These are phyloP conservation scores for Fusarium sp. DNA, from an alignment of 2,329 filamentous ascomycete species.

Conservation along the genomic window DNA sequence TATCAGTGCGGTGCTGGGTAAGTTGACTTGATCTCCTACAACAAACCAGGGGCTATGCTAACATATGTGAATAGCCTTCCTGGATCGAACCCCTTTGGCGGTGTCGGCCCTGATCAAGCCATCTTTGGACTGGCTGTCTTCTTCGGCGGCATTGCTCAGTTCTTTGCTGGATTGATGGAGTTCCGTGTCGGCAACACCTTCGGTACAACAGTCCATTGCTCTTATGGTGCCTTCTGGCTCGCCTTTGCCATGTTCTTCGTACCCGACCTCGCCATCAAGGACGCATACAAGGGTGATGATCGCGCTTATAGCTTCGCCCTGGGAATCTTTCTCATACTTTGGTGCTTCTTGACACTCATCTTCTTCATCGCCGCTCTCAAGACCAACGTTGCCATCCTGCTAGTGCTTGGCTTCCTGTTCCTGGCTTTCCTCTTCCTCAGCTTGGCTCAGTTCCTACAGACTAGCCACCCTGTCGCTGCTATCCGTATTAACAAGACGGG, in stretches of 20 bases:
- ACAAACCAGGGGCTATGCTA: neutral
- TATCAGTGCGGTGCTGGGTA: slow-evolving; percentile 62
- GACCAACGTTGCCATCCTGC: slow-evolving; percentile 69
- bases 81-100: slow-evolving; percentile 48
- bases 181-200: slow-evolving; percentile 70
- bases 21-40: slow-evolving; percentile 39
- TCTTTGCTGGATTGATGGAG: slow-evolving; percentile 72
- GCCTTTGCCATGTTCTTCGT: slow-evolving; percentile 69
- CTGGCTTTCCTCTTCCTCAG: slow-evolving; percentile 70
- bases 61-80: slow-evolving; percentile 45
- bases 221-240: slow-evolving; percentile 73
- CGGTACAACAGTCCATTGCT: slow-evolving; percentile 70
- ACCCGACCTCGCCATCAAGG: slow-evolving; percentile 62
- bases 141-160: slow-evolving; percentile 76
- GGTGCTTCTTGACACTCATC: slow-evolving; percentile 70
- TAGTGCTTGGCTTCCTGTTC: slow-evolving; percentile 68
- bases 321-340: slow-evolving; percentile 69
- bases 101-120: slow-evolving; percentile 51
- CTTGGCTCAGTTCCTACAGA: slow-evolving; percentile 65
- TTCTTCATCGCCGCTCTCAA: slow-evolving; percentile 67
- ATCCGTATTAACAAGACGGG: slow-evolving; percentile 58
- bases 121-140: slow-evolving; percentile 53
- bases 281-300: slow-evolving; percentile 54
- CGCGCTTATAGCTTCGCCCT: slow-evolving; percentile 62
- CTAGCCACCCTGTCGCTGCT: slow-evolving; percentile 52